phyloP scores from a whole-genome alignment of 306 rosid genomes.

The Corylus americana region DNA sequence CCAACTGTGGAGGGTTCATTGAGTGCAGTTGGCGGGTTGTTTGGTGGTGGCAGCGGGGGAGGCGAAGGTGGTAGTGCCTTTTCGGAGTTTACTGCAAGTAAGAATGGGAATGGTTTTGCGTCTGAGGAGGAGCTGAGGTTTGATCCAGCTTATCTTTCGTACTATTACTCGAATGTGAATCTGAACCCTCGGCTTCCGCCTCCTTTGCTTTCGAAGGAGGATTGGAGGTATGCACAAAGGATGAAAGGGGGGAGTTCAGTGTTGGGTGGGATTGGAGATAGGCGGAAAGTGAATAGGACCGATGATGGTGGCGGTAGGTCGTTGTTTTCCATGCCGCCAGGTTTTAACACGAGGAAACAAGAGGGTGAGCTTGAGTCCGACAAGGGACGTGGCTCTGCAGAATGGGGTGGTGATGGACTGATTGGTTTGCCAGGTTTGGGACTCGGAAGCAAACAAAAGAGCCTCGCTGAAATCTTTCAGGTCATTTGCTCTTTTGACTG shows the following conservation, averaged over 20 bases:
- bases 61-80: constrained; percentile 24
- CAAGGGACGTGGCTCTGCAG: constrained; percentile 54
- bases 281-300: constrained; percentile 54
- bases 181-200: constrained; percentile 87
- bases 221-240: constrained; percentile 80
- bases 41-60: constrained; percentile 33
- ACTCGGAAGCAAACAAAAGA: constrained; percentile 78
- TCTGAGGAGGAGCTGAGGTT: constrained; percentile 93
- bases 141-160: constrained; percentile 79
- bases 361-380: constrained; percentile 57
- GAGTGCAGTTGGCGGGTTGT: constrained; percentile 77
- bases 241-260: constrained; percentile 66
- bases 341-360: constrained; percentile 66
- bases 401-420: constrained; percentile 85
- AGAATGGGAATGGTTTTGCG: constrained; percentile 57
- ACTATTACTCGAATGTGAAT: constrained; percentile 81
- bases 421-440: constrained; percentile 88
- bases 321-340: constrained; percentile 66
- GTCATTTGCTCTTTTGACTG: constrained; percentile 41
- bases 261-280: constrained; percentile 88
- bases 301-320: constrained; percentile 65
- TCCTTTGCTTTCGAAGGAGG: constrained; percentile 86
- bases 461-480: constrained; percentile 93
- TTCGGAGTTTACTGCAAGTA: constrained; percentile 50
- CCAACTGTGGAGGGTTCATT: constrained; percentile 88